phyloP scores from a whole-genome alignment of 257 asterid species.

The Paraleonurus japonicus region DNA sequence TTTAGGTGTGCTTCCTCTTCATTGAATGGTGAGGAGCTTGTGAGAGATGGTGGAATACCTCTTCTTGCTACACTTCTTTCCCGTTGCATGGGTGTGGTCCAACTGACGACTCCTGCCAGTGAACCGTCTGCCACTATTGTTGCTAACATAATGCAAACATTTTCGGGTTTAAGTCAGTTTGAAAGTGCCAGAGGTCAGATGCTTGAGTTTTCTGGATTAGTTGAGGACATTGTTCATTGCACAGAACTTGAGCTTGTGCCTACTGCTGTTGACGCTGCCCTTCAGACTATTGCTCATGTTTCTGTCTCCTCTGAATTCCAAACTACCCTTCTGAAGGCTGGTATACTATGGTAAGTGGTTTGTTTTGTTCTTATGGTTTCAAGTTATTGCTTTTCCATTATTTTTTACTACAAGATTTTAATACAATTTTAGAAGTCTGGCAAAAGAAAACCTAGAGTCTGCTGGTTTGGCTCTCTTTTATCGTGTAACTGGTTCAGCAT shows the following conservation, averaged over 20 bases:
- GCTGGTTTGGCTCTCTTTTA: constrained; percentile 6
- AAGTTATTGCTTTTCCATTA: constrained; percentile 2
- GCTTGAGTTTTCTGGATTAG: constrained; percentile 74
- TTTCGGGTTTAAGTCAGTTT: constrained; percentile 86
- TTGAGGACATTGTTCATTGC: constrained; percentile 91
- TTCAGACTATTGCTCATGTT: constrained; percentile 82
- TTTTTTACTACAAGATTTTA: background rate
- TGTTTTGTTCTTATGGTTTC: constrained; percentile 20
- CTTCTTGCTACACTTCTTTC: constrained; percentile 87
- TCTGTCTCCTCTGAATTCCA: constrained; percentile 79
- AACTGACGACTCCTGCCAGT: constrained; percentile 77
- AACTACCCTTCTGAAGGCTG: constrained; percentile 82
- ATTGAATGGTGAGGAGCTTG: constrained; percentile 98
- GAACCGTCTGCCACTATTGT: constrained; percentile 82
- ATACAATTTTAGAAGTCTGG: constrained; percentile 16
- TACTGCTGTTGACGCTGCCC: constrained; percentile 83
- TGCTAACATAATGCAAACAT: constrained; percentile 79
- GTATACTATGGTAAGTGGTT: constrained; percentile 73
- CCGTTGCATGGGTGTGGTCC: constrained; percentile 97
- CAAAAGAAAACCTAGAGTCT: background rate
- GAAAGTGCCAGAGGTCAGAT: constrained; percentile 88
- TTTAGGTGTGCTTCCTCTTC: constrained; percentile 91
- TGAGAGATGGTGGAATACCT: constrained; percentile 92
- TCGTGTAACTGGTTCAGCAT: background rate
- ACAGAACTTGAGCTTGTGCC: constrained; percentile 90